phyloP scores from a whole-genome alignment of 768 basidiomycete species.

The Tephrocybe rancida region DNA sequence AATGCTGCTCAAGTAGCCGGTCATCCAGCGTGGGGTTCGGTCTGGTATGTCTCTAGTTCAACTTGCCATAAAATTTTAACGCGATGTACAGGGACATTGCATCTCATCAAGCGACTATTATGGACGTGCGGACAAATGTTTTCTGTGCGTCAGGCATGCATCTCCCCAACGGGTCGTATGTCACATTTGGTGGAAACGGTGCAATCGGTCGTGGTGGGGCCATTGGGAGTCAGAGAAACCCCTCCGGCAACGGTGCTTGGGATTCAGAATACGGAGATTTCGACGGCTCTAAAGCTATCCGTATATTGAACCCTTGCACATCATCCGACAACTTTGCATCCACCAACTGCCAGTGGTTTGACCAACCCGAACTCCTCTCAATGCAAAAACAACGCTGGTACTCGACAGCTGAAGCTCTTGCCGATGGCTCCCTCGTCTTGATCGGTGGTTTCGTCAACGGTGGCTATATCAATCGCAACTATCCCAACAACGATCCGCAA shows the following conservation, averaged over 20 bases:
- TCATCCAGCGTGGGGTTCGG: slow-evolving; percentile 75
- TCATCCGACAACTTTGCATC: slow-evolving; percentile 46
- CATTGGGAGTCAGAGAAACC: slow-evolving; percentile 52
- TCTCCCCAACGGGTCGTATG: slow-evolving; percentile 76
- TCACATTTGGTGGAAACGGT: slow-evolving; percentile 72
- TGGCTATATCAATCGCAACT: slow-evolving; percentile 78
- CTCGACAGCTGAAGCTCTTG: slow-evolving; percentile 70
- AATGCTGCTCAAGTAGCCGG: slow-evolving; percentile 66
- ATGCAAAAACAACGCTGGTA: slow-evolving; percentile 81
- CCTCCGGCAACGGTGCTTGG: slow-evolving; percentile 48
- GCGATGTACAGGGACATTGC: slow-evolving; percentile 56
- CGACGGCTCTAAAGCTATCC: slow-evolving; percentile 79
- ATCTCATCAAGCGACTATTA: slow-evolving; percentile 57
- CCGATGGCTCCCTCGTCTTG: slow-evolving; percentile 76
- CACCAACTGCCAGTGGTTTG: slow-evolving; percentile 69
- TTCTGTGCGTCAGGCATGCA: slow-evolving; percentile 87
- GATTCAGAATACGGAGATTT: slow-evolving; percentile 76
- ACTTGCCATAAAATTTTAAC: neutral
- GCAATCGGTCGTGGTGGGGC: slow-evolving; percentile 69
- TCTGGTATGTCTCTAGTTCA: slow-evolving; percentile 46
- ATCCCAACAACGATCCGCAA: slow-evolving; percentile 65
- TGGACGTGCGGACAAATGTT: slow-evolving; percentile 73
- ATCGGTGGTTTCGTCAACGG: slow-evolving; percentile 82
- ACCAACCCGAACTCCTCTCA: slow-evolving; percentile 57
- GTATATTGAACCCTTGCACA: slow-evolving; percentile 78